phyloP scores from a whole-genome alignment of 768 basidiomycete genomes.

The Lentinula guzmanii region DNA sequence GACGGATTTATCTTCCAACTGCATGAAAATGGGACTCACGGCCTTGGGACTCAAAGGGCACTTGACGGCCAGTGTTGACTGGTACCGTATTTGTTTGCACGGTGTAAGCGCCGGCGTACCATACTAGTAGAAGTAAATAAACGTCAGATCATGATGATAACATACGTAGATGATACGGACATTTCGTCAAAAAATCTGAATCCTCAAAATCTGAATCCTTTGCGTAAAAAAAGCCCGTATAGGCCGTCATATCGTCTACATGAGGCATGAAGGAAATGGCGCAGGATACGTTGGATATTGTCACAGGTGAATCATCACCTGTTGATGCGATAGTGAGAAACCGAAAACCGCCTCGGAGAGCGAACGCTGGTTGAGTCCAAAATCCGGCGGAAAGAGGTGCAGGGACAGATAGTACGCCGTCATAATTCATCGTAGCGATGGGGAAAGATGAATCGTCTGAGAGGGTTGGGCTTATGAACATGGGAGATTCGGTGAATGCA shows the following conservation, averaged over 20 bases:
- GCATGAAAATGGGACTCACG: conserved; percentile 18
- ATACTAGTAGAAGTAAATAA: conserved; percentile 16
- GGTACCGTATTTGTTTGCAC: conserved; percentile 17
- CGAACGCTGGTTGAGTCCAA: conserved; percentile 42
- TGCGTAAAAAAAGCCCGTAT: conserved; percentile 31
- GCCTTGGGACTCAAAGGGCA: conserved; percentile 40
- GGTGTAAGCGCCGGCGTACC: conserved; percentile 14
- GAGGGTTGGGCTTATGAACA: conserved; percentile 44
- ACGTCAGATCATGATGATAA: neutral
- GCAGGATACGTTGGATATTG: conserved; percentile 26
- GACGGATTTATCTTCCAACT: neutral
- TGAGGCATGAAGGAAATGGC: conserved; percentile 30
- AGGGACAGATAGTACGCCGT: conserved; percentile 34
- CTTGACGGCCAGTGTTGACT: conserved; percentile 41
- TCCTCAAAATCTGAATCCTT: conserved; percentile 23
- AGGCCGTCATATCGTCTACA: conserved; percentile 24
- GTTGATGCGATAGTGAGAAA: conserved; percentile 15
- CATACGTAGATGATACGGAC: conserved; percentile 15
- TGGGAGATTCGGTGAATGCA: conserved; percentile 53
- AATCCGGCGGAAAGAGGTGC: conserved; percentile 29
- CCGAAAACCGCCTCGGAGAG: conserved; percentile 29
- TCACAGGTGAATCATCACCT: conserved; percentile 14
- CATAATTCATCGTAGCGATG: conserved; percentile 34
- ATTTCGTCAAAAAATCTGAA: conserved; percentile 27
- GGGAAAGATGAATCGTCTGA: conserved; percentile 52